phyloP scores from a whole-genome alignment of 1,284 basidiomycete genomes.

The Ganoderma multipileum region DNA sequence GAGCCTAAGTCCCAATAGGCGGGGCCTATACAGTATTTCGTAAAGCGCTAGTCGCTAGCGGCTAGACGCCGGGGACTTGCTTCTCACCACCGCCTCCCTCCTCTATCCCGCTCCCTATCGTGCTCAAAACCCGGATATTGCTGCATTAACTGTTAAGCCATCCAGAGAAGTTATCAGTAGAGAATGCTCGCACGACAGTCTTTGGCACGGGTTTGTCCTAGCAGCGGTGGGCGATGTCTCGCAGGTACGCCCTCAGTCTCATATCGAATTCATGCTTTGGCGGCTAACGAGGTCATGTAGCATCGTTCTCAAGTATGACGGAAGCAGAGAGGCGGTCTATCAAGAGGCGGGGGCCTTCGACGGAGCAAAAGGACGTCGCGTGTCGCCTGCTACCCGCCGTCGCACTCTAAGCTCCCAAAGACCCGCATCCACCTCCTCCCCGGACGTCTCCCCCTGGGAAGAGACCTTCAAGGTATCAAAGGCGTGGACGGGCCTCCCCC shows the following conservation, averaged over 20 bases:
- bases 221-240: constrained; percentile 21
- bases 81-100: no score
- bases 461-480: constrained; percentile 57
- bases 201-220: constrained; percentile 23
- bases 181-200: constrained; percentile 21
- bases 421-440: constrained; percentile 35
- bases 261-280: no score
- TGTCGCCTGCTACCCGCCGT: neutral
- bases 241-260: constrained; percentile 14
- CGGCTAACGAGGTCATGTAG: constrained; percentile 5
- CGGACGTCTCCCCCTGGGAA: constrained; percentile 57
- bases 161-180: no score
- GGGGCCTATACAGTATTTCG: no score
- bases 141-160: no score
- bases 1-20: no score
- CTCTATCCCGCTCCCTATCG: no score
- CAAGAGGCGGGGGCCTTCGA: neutral
- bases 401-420: constrained; percentile 6
- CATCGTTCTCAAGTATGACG: constrained; percentile 15
- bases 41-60: no score
- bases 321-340: neutral
- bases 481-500: constrained; percentile 30
- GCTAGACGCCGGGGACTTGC: no score
- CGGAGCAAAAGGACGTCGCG: constrained; percentile 9
- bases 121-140: no score